Percentiles rank a stretch among this genome's conserved stretches.
These are phyloP conservation scores for Wickerhamiella lipophila DNA, from an alignment of 805 yeast genomes.

Conservation along the genomic window DNA sequence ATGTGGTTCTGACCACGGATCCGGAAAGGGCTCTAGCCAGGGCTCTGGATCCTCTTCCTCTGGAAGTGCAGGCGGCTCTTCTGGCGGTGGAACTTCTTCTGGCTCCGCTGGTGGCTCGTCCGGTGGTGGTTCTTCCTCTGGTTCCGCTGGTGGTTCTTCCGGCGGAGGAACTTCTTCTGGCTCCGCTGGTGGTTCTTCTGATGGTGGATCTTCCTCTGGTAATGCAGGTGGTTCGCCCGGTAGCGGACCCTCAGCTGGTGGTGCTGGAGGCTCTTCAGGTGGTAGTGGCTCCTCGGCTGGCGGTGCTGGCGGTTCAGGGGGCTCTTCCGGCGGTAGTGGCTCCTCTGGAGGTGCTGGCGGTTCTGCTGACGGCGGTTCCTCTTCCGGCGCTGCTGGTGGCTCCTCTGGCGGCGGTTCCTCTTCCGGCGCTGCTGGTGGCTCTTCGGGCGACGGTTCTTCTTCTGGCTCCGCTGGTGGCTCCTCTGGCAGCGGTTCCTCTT, in stretches of 20 bases:
- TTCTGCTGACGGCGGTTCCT: neutral
- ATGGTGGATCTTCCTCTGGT: neutral
- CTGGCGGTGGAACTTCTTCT: neutral
- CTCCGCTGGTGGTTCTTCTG: neutral
- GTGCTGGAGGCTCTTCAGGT: neutral
- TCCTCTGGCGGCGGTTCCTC: neutral
- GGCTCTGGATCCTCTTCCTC: too few relatives aligned
- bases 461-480: neutral
- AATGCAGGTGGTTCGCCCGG: neutral
- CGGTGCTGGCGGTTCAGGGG: neutral
- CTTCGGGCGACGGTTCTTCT: neutral
- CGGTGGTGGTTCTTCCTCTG: neutral
- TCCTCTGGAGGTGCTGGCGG: neutral
- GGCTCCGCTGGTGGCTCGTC: neutral
- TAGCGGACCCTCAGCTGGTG: neutral
- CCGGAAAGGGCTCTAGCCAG: too few relatives aligned
- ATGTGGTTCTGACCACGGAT: too few relatives aligned
- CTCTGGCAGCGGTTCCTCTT: neutral
- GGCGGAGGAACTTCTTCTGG: neutral
- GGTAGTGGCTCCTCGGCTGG: neutral
- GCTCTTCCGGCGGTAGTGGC: neutral
- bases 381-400: neutral
- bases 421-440: neutral
- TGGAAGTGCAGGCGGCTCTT: neutral
- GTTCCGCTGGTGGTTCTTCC: neutral